phyloP scores from a whole-genome alignment of 768 basidiomycete genomes.

The Lyophyllum semitale region DNA sequence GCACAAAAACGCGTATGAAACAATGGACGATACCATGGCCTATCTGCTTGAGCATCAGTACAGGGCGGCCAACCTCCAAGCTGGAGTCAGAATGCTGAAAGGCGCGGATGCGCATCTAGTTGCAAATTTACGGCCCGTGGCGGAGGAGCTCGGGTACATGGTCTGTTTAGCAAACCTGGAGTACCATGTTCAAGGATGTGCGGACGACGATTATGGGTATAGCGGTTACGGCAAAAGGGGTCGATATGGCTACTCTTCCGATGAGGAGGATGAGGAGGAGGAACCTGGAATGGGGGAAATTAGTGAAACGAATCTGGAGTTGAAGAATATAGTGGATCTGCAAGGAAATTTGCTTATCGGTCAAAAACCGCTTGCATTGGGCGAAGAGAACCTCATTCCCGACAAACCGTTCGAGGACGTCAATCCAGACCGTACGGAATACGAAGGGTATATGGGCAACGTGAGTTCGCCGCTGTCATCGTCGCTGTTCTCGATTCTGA shows the following conservation, averaged over 20 bases:
- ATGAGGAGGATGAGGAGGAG: constrained; percentile 19
- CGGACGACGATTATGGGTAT: constrained; percentile 5
- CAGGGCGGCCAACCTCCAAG: constrained; percentile 24
- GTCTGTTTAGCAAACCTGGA: constrained; percentile 13
- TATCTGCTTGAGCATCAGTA: constrained; percentile 38
- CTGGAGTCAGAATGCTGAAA: constrained; percentile 15
- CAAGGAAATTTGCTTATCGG: constrained; percentile 23
- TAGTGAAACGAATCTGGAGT: constrained; percentile 11
- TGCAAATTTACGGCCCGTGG: constrained; percentile 5
- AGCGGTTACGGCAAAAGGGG: background rate
- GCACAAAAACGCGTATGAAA: constrained; percentile 25
- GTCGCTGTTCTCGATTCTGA: background rate
- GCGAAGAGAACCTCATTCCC: constrained; percentile 31
- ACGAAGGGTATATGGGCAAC: constrained; percentile 44
- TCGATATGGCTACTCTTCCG: constrained; percentile 12
- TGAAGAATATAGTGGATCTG: constrained; percentile 33
- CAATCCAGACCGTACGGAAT: constrained; percentile 35
- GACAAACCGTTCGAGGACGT: constrained; percentile 33
- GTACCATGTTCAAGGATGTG: background rate
- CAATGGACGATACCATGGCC: constrained; percentile 21
- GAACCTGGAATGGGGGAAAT: constrained; percentile 27
- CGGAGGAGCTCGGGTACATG: constrained; percentile 11
- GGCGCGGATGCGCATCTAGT: constrained; percentile 22
- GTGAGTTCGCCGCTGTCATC: constrained; percentile 23
- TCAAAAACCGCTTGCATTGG: constrained; percentile 18